These are phyloP conservation scores for Sugiyamaella sp. DNA, from an alignment of 1,139 yeast species.

Conservation along the genomic window DNA sequence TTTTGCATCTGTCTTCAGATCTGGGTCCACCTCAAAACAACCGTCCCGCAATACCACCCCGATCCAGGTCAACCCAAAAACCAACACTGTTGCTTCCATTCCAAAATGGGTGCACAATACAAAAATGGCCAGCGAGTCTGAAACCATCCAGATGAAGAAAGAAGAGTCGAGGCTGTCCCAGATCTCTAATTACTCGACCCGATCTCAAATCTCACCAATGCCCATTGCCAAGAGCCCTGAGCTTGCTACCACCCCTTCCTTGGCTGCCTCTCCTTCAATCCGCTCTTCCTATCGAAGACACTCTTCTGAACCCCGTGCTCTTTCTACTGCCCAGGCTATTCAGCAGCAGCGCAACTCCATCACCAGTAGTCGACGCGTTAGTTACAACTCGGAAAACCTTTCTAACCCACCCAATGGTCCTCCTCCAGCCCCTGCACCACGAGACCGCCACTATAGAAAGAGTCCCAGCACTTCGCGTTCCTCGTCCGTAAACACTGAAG, in stretches of 20 bases:
- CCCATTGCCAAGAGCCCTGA: neutral
- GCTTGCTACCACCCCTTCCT: neutral
- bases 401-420: slow-evolving; percentile 22
- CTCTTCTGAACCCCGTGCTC: slow-evolving; percentile 16
- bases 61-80: slow-evolving; percentile 1
- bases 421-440: slow-evolving; percentile 22
- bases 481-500: slow-evolving; percentile 10
- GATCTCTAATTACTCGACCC: slow-evolving; percentile 20
- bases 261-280: neutral
- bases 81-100: slow-evolving; percentile 10
- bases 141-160: neutral
- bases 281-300: slow-evolving; percentile 12
- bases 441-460: slow-evolving; percentile 9
- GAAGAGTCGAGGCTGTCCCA: neutral
- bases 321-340: slow-evolving; percentile 6
- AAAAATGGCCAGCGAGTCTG: slow-evolving; percentile 1
- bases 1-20: slow-evolving; percentile 29
- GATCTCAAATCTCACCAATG: neutral
- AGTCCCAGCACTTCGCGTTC: slow-evolving; percentile 19
- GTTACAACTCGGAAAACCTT: slow-evolving; percentile 14
- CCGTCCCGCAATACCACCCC: neutral
- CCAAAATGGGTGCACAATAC: slow-evolving; percentile 14
- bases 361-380: slow-evolving; percentile 15
- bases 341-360: slow-evolving; percentile 9
- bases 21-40: slow-evolving; percentile 17